phyloP scores from a whole-genome alignment of 1,284 basidiomycete genomes.

The Moniliella sp. region DNA sequence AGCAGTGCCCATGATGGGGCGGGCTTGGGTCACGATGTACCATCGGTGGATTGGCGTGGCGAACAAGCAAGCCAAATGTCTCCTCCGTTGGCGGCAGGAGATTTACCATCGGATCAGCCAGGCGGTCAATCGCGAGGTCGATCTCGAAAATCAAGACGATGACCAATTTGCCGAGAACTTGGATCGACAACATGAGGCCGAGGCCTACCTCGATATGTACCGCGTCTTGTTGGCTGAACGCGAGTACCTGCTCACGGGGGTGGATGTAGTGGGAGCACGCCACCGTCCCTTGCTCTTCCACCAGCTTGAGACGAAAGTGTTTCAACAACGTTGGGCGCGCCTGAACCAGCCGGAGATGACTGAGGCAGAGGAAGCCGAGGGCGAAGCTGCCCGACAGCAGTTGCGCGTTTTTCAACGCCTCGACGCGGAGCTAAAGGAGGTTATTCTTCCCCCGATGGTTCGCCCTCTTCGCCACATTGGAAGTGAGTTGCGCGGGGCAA shows the following conservation, averaged over 20 bases:
- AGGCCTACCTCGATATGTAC: slow-evolving; percentile 27
- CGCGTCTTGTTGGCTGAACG: slow-evolving; percentile 19
- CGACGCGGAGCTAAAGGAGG: slow-evolving; percentile 10
- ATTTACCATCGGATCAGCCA: slow-evolving; percentile 11
- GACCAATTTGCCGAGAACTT: slow-evolving; percentile 28
- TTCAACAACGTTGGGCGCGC: slow-evolving; percentile 4
- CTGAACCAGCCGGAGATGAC: slow-evolving; percentile 4
- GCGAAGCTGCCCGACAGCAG: slow-evolving; percentile 13
- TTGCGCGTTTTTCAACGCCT: slow-evolving; percentile 16
- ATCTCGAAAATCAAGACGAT: slow-evolving; percentile 18
- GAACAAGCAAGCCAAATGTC: slow-evolving; percentile 11
- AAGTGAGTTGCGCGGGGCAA: too few species aligned
- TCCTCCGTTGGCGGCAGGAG: slow-evolving; percentile 14
- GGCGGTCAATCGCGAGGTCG: slow-evolving; percentile 23
- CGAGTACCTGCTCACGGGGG: slow-evolving; percentile 18
- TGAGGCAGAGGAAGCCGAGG: slow-evolving; percentile 9
- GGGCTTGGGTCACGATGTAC: too few species aligned
- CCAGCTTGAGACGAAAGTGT: slow-evolving; percentile 11
- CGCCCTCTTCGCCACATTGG: too few species aligned
- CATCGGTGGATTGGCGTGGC: too few species aligned
- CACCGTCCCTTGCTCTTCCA: slow-evolving; percentile 14
- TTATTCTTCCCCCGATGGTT: too few species aligned
- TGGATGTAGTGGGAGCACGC: slow-evolving; percentile 13
- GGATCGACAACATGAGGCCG: slow-evolving; percentile 25
- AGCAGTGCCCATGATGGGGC: too few species aligned